phyloP scores from a whole-genome alignment of 148 eudicot genomes.

The Spergularia bocconei region DNA sequence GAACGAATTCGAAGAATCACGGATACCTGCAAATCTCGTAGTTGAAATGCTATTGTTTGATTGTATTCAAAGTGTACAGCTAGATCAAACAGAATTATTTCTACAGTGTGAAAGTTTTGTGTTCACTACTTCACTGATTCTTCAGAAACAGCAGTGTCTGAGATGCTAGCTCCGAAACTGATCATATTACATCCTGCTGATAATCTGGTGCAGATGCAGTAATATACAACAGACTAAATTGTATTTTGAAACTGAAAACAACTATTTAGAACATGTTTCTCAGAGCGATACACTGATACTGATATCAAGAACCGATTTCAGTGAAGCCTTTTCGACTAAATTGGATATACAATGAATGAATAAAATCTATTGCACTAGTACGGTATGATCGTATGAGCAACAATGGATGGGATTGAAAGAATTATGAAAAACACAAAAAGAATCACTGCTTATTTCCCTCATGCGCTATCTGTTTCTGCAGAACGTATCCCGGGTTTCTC shows the following conservation, averaged over 20 bases:
- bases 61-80: conserved; percentile 34
- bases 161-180: too few relatives aligned
- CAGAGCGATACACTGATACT: too few relatives aligned
- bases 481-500: conserved; percentile 1
- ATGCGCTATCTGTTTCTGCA: conserved; percentile 20
- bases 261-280: too few relatives aligned
- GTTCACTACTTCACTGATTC: too few relatives aligned
- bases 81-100: conserved; percentile 18
- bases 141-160: too few relatives aligned
- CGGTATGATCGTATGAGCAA: conserved; percentile 10
- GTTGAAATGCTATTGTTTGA: conserved; percentile 34
- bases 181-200: too few relatives aligned
- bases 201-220: too few relatives aligned
- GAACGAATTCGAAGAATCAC: conserved; percentile 58
- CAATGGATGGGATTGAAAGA: conserved; percentile 13
- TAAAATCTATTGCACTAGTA: conserved; percentile 21
- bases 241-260: too few relatives aligned
- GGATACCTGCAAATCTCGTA: conserved; percentile 45
- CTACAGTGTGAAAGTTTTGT: conserved; percentile 7
- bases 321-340: not conserved
- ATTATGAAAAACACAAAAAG: conserved; percentile 49
- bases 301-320: too few relatives aligned
- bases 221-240: too few relatives aligned
- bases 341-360: conserved; percentile 29
- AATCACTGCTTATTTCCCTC: conserved; percentile 32